phyloP scores from a whole-genome alignment of 1,284 basidiomycete species.

The Tilletia caries region DNA sequence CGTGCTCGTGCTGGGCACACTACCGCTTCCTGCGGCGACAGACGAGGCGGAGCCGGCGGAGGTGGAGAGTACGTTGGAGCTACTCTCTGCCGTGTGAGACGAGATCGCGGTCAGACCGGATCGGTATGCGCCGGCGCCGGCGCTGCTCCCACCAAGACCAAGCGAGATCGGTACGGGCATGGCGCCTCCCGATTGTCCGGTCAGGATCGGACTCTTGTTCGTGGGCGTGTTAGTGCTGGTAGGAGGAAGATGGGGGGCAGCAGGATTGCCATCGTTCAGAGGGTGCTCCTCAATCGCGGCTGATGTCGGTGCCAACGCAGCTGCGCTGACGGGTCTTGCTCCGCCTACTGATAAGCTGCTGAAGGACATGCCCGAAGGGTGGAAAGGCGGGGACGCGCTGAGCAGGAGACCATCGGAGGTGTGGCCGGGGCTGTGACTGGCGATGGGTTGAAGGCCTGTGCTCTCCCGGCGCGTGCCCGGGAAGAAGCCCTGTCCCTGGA shows the following conservation, averaged over 20 bases:
- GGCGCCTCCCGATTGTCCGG: constrained; percentile 3
- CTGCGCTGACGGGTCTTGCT: background rate
- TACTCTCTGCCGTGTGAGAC: background rate
- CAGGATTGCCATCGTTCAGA: constrained; percentile 9
- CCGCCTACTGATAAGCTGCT: background rate
- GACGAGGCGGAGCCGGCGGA: constrained; percentile 2
- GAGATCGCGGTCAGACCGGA: background rate
- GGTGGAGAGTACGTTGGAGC: background rate
- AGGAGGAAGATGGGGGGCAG: background rate
- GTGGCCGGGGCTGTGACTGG: background rate
- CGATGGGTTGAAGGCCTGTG: background rate
- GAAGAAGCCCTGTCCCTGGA: background rate
- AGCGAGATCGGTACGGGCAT: background rate
- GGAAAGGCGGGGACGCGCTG: background rate
- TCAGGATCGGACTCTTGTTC: background rate
- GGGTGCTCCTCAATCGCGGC: background rate
- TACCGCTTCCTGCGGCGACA: background rate
- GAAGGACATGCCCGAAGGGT: background rate
- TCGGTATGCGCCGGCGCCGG: background rate
- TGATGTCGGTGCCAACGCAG: background rate
- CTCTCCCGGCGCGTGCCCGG: background rate
- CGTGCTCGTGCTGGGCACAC: constrained; percentile 7
- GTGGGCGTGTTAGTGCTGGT: background rate
- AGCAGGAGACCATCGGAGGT: background rate
- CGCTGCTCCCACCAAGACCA: background rate